Conservation (phyloP, 1,284 basidiomycete genomes). For the Omphalotus olearius region DNA sequence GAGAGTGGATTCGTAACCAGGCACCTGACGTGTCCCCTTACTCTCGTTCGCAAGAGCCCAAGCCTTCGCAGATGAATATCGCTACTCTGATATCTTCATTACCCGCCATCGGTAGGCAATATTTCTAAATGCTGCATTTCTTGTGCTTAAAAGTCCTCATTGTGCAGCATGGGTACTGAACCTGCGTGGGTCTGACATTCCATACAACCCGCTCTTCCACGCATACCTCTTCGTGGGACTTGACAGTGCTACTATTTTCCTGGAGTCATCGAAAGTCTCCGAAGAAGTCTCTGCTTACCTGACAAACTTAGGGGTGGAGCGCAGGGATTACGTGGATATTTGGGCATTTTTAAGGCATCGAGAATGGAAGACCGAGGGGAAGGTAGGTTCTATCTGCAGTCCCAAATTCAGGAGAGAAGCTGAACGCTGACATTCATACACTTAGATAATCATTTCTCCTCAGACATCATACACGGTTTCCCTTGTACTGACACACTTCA, state of each 20-base stretch:
- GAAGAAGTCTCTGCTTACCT: conserved; percentile 56
- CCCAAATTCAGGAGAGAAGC: background rate
- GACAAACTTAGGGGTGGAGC: conserved; percentile 50
- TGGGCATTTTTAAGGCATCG: conserved; percentile 74
- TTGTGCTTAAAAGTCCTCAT: conserved; percentile 8
- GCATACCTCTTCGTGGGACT: conserved; percentile 76
- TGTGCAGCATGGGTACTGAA: conserved; percentile 74
- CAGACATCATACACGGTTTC: conserved; percentile 77
- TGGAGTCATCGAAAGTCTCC: conserved; percentile 59
- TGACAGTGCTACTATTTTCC: conserved; percentile 60
- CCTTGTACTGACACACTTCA: conserved; percentile 73
- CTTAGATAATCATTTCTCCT: conserved; percentile 59
- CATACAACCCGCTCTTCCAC: conserved; percentile 85
- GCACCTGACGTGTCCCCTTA: conserved; percentile 59
- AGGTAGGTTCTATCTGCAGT: conserved; percentile 33
- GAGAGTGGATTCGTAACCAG: conserved; percentile 60
- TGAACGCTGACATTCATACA: conserved; percentile 8
- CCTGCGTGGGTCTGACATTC: conserved; percentile 82
- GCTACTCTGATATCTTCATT: conserved; percentile 63
- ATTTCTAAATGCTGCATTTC: conserved; percentile 2
- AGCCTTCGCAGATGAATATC: conserved; percentile 58
- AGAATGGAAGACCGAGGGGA: conserved; percentile 69
- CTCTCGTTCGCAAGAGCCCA: conserved; percentile 50
- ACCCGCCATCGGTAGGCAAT: conserved; percentile 53
- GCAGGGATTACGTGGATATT: conserved; percentile 73